phyloP scores from a whole-genome alignment of 2,329 filamentous ascomycete species.

The Xylariaceae sp. region DNA sequence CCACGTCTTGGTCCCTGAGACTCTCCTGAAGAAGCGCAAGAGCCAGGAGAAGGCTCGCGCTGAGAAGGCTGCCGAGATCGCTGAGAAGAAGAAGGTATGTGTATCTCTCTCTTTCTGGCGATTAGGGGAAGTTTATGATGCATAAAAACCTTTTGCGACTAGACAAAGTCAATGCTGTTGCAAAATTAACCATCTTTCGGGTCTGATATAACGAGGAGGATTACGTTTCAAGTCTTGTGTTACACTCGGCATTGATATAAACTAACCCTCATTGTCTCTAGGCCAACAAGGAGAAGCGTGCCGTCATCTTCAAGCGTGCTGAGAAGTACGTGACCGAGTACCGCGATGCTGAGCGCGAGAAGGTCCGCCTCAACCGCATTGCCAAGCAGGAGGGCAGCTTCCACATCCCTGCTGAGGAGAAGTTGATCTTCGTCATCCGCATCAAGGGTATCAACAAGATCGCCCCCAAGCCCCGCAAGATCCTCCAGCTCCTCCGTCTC shows the following conservation, averaged over 20 bases:
- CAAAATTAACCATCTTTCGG: constrained; percentile 99
- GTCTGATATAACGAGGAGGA: constrained; percentile 62
- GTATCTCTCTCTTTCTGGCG: constrained; percentile 4
- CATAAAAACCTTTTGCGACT: constrained; percentile 84
- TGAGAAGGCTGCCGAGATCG: constrained; percentile 70
- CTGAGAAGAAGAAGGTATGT: constrained; percentile 90
- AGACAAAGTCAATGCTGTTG: constrained; percentile 98
- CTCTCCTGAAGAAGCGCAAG: constrained; percentile 99
- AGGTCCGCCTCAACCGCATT: constrained; percentile 84
- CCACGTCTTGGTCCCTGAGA: constrained; percentile 97
- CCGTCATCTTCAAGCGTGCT: constrained; percentile 98
- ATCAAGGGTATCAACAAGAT: constrained; percentile 99
- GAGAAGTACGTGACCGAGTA: constrained; percentile 99
- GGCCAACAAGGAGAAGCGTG: constrained; percentile 98
- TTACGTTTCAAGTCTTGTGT: neutral
- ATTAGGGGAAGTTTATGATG: constrained; percentile 62
- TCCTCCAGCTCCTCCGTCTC: constrained; percentile 97
- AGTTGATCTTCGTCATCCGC: constrained; percentile 95
- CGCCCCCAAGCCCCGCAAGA: constrained; percentile 99
- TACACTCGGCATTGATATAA: neutral
- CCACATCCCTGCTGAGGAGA: constrained; percentile 91
- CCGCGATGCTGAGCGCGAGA: constrained; percentile 96
- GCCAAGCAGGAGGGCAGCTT: constrained; percentile 90
- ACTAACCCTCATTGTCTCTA: constrained; percentile 45
- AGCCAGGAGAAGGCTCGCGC: constrained; percentile 98